Evolutionary conservation across 306 rosid genomes (phyloP).

Genomic region (Canavalia ensiformis): DNA sequence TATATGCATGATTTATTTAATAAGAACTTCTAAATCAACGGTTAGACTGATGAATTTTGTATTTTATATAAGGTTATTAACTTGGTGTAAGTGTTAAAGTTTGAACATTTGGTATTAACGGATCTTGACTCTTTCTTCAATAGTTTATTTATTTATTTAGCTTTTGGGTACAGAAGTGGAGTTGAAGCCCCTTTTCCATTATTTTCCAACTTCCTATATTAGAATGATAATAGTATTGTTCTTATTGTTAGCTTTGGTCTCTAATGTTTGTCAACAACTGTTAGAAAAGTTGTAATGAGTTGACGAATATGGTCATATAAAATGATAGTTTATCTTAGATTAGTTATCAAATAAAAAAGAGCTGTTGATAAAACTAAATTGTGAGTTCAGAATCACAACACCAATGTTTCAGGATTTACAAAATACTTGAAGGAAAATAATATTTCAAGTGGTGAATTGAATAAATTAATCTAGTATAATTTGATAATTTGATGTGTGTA

Average conservation of each 20-base stretch:
- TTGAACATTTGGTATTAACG: too few species aligned
- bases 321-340: background rate
- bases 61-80: too few species aligned
- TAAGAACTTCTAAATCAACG: too few species aligned
- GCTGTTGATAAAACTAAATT: background rate
- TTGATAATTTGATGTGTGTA: background rate
- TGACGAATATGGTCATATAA: background rate
- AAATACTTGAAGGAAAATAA: background rate
- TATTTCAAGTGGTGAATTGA: conserved; percentile 14
- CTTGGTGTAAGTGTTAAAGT: too few species aligned
- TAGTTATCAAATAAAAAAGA: background rate
- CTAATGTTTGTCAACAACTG: background rate
- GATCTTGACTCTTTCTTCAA: background rate
- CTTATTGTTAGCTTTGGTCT: background rate
- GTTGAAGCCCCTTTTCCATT: conserved; percentile 2
- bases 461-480: background rate
- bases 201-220: background rate
- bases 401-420: background rate
- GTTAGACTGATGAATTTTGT: too few species aligned
- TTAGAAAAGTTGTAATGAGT: background rate
- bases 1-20: too few species aligned
- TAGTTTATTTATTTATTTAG: background rate
- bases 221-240: background rate
- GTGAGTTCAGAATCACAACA: background rate
- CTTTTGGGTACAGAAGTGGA: background rate